phyloP scores from a whole-genome alignment of 1,284 basidiomycete species.

The Malassezia cuniculi region DNA sequence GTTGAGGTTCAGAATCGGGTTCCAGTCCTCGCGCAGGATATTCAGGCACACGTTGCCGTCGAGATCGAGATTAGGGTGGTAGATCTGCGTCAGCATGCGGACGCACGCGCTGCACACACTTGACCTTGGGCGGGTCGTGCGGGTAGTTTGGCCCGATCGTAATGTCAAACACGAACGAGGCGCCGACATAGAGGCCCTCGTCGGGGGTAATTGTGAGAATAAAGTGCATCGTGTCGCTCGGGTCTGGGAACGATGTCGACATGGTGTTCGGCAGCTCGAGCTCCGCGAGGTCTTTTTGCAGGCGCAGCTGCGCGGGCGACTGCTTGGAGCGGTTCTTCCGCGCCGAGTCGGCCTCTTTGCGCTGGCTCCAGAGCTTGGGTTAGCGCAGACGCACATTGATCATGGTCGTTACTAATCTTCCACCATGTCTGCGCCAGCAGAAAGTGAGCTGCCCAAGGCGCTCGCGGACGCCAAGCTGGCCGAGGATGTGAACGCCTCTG shows the following conservation, averaged over 20 bases:
- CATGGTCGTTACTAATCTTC: constrained; percentile 9
- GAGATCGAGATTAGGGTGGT: constrained; percentile 95
- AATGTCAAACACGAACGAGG: constrained; percentile 83
- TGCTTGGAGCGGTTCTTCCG: constrained; percentile 55
- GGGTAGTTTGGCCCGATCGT: constrained; percentile 95
- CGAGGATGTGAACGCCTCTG: background rate
- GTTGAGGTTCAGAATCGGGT: constrained; percentile 91
- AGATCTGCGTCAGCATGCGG: constrained; percentile 56
- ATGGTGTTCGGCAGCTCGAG: constrained; percentile 90
- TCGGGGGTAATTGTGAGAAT: constrained; percentile 87
- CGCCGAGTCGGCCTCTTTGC: constrained; percentile 40
- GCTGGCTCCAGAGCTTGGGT: constrained; percentile 39
- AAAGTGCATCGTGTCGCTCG: constrained; percentile 87
- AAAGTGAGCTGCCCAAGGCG: constrained; percentile 2
- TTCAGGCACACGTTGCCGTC: constrained; percentile 80
- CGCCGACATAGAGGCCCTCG: constrained; percentile 97
- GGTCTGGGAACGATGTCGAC: constrained; percentile 84
- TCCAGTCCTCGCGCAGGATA: constrained; percentile 98
- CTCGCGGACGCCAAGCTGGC: constrained; percentile 4
- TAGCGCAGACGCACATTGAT: constrained; percentile 13
- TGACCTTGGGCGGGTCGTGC: constrained; percentile 97
- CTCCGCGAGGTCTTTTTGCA: constrained; percentile 97
- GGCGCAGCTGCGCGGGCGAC: constrained; percentile 87
- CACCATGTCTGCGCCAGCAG: constrained; percentile 7
- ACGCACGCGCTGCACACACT: constrained; percentile 79